phyloP scores from a whole-genome alignment of 2,329 filamentous ascomycete species.

The Onygenales sp. region DNA sequence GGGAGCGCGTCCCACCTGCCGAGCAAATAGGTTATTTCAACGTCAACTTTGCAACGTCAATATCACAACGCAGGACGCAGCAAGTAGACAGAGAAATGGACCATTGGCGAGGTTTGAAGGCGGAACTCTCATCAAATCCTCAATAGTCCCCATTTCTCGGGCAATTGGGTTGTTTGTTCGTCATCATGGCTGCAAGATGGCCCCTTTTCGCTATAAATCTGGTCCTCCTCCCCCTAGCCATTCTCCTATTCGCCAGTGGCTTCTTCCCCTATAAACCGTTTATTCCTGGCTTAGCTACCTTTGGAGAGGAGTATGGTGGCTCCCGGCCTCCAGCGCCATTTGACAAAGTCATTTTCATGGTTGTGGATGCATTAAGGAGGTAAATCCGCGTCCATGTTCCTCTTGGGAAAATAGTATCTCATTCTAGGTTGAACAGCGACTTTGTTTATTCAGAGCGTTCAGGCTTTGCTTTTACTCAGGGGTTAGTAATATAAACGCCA shows the following conservation, averaged over 20 bases:
- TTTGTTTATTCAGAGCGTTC: slow-evolving; percentile 80
- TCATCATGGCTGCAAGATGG: slow-evolving; percentile 14
- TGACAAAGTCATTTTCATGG: slow-evolving; percentile 91
- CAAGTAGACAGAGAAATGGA: neutral
- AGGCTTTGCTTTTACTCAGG: slow-evolving; percentile 80
- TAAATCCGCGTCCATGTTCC: slow-evolving; percentile 27
- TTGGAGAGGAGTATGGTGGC: slow-evolving; percentile 43
- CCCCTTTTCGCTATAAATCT: slow-evolving; percentile 31
- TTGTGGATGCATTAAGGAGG: slow-evolving; percentile 90
- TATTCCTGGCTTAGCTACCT: slow-evolving; percentile 70
- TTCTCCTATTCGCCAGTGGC: slow-evolving; percentile 70
- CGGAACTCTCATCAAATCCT: neutral
- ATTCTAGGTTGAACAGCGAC: slow-evolving; percentile 49
- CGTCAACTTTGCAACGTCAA: neutral
- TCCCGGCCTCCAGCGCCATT: slow-evolving; percentile 60
- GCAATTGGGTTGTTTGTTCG: neutral
- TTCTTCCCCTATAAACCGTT: slow-evolving; percentile 99
- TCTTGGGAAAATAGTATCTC: neutral
- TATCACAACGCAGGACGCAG: neutral
- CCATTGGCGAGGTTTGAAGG: neutral
- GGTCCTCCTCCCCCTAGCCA: slow-evolving; percentile 65
- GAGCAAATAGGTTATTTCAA: neutral
- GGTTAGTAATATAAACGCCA: slow-evolving; percentile 39
- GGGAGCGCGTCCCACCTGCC: neutral
- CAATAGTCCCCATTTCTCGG: neutral